Percentiles rank a stretch among this genome's conserved stretches.
Conservation (phyloP, 139 green algal genomes). For the Pseudopediastrum boryanum region DNA sequence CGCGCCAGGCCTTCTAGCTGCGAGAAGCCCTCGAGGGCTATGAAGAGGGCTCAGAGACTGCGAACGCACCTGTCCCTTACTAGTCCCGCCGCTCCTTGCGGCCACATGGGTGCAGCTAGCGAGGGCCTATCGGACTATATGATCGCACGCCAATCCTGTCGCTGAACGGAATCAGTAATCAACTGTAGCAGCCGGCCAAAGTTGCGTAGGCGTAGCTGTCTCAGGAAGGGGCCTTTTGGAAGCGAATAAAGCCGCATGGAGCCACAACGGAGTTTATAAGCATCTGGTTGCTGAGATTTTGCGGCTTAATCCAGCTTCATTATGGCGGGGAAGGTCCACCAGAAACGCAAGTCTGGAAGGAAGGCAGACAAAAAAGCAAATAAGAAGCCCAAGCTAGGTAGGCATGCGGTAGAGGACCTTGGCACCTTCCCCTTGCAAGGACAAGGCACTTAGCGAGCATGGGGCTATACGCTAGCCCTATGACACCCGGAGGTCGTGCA, state of each 20-base stretch:
- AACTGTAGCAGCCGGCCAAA: no score
- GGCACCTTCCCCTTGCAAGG: conserved; percentile 14
- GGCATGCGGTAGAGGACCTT: conserved; percentile 52
- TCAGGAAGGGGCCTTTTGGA: neutral
- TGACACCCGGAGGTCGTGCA: neutral
- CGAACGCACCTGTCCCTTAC: no score
- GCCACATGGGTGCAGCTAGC: no score
- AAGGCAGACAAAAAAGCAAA: conserved; percentile 85
- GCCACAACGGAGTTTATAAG: neutral
- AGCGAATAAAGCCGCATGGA: neutral
- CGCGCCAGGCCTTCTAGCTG: no score
- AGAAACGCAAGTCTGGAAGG: conserved; percentile 73
- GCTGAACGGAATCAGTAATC: no score
- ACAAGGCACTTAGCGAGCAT: neutral
- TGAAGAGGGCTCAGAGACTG: no score
- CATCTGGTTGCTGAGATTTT: neutral
- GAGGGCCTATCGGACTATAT: no score
- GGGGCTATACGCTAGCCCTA: neutral
- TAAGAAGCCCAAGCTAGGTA: conserved; percentile 62
- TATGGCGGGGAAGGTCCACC: conserved; percentile 54
- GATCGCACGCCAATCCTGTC: neutral
- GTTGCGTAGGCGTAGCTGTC: neutral
- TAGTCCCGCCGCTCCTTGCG: no score
- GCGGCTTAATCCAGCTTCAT: neutral
- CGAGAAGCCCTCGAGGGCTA: no score